A percentile compares a stretch with the other conserved stretches of the same genome.
Conservation (phyloP, 140 eudicot genomes). For the Flaveria floridana region DNA sequence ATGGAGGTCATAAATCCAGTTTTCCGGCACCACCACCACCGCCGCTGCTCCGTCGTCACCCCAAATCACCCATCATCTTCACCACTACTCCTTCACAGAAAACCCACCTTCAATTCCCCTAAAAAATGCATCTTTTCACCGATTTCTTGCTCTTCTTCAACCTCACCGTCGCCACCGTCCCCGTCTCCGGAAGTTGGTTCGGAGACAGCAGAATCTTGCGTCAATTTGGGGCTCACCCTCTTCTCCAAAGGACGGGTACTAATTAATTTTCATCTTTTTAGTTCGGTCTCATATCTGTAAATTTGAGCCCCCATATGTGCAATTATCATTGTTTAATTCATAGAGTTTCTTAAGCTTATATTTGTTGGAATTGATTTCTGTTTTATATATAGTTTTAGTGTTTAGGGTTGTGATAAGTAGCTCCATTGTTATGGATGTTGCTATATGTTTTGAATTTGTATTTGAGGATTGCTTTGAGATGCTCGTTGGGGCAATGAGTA, state of each 20-base stretch:
- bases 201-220: constrained; percentile 76
- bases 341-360: not conserved
- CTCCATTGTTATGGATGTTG: not conserved
- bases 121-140: constrained; percentile 31
- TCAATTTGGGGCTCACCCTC: constrained; percentile 76
- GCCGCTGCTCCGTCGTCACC: constrained; percentile 16
- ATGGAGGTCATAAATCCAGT: constrained; percentile 33
- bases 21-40: constrained; percentile 38
- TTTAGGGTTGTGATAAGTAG: not conserved
- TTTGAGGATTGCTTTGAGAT: not conserved
- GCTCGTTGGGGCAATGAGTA: no score
- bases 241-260: constrained; percentile 87
- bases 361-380: not conserved
- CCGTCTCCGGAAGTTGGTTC: constrained; percentile 49
- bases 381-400: not conserved
- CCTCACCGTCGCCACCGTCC: constrained; percentile 47
- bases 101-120: constrained; percentile 25
- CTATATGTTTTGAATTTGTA: not conserved
- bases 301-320: no score
- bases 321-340: not conserved
- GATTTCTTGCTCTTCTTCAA: constrained; percentile 55
- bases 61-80: constrained; percentile 26
- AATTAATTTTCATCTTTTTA: not conserved
- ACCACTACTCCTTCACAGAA: constrained; percentile 25
- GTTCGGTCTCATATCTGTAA: no score